Evolutionary conservation across 352 stramenopile species (phyloP).

Genomic region (Globisporangium barbulae): DNA sequence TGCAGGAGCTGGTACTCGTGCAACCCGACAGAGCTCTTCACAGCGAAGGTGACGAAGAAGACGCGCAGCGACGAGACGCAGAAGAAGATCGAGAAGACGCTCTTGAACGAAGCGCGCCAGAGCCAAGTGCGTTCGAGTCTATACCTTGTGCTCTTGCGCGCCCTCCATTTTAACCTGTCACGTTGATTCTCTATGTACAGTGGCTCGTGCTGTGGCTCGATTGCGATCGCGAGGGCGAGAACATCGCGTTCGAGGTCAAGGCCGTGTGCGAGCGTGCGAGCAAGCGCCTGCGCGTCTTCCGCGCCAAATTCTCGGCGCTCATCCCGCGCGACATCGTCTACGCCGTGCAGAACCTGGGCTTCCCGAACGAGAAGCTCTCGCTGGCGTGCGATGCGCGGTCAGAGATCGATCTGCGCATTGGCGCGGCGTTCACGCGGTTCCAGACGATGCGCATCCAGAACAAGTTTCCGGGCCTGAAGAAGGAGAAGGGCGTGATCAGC

Average conservation of each 20-base stretch:
- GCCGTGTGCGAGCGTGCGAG: constrained; percentile 81
- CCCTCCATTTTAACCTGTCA: too few relatives aligned
- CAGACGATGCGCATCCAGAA: constrained; percentile 93
- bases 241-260: constrained; percentile 98
- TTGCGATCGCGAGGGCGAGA: constrained; percentile 99
- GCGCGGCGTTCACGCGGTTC: constrained; percentile 93
- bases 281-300: constrained; percentile 68
- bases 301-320: constrained; percentile 92
- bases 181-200: constrained; percentile 27
- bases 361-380: constrained; percentile 80
- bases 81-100: constrained; percentile 89
- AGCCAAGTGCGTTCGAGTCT: constrained; percentile 50
- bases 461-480: constrained; percentile 66
- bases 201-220: constrained; percentile 98
- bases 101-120: constrained; percentile 81
- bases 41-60: constrained; percentile 79
- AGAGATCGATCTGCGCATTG: constrained; percentile 95
- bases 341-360: constrained; percentile 78
- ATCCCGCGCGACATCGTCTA: constrained; percentile 90
- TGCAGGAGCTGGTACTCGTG: constrained; percentile 93
- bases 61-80: constrained; percentile 81
- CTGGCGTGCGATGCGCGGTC: constrained; percentile 89
- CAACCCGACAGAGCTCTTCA: constrained; percentile 94
- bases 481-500: constrained; percentile 90
- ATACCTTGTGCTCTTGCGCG: too few relatives aligned